Base-by-base conservation (phyloP, 75 land plant genomes). In the Picea sitchensis region DNA sequence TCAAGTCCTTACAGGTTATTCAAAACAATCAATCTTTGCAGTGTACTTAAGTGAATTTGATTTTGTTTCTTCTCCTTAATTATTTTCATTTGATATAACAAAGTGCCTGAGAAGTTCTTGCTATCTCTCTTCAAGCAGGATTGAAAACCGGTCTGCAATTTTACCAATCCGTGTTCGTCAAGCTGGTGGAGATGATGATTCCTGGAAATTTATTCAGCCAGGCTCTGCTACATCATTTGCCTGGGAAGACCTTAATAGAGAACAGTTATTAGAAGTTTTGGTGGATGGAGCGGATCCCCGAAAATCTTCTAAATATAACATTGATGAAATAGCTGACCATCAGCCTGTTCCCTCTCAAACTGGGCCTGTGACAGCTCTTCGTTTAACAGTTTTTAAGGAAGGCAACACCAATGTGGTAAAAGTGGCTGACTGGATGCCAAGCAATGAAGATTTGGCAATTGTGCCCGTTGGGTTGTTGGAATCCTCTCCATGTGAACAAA, bases 231-330 rank as follows among this genome's bases (percentile, higher is more conserved):
- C 80, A 67, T 83, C 96, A 73, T 98, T 91, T 87, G 89, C 90
- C 59, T 98, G 99, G 99, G 98, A 98, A 83, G 96, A 95, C 89
- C 89, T 98, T 84, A 85, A 89, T 26, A 84, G 89, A 74, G 80
- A 86, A 34, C 91, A 81, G 15, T 56, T 87, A 58, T 80, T 98
- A 44, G 98, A 98, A 81, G 69, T 98, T 36, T 58, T 86, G 15
- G 85, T 88, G 31, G 96, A 93, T 83, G 94, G 95, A 51, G 41
- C 81, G 34, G 92, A 92, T 58, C 71, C 89, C 14, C 31, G 44
- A 51, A 82, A 54, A 41, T 85, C 98, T 61, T 58, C 67, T 41
- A 92, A 83, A 63, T 95, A 85, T 59, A 80, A 86, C 58, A 91
- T 98, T 85, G 99, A 98, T 83, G 94, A 98, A 76, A 62, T 80